Percentiles rank a stretch among this genome's conserved stretches.
Evolutionary conservation across 176 grass and related monocot species (phyloP).

Genomic region (Oryza punctata): DNA sequence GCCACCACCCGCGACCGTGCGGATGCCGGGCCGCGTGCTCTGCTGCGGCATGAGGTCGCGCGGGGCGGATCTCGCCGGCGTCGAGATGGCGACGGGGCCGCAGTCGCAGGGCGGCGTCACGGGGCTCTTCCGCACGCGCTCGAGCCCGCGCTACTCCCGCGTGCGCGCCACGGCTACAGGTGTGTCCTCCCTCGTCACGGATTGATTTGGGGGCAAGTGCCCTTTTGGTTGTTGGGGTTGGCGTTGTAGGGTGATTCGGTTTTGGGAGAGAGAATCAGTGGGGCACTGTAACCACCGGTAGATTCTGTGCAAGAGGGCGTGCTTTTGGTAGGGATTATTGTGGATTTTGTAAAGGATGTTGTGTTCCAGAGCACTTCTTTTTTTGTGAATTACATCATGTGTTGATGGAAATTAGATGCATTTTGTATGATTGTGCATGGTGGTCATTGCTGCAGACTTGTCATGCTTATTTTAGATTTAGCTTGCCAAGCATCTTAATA

Average conservation of each 20-base stretch:
- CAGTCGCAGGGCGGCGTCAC: constrained; percentile 22
- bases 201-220: not conserved
- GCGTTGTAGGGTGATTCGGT: not conserved
- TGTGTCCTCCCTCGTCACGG: constrained; percentile 27
- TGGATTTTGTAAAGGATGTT: constrained; percentile 14
- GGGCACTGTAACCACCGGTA: not conserved
- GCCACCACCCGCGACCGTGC: not conserved
- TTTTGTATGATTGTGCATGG: not conserved
- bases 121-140: constrained; percentile 46
- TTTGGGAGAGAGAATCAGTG: not conserved
- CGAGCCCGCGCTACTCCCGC: constrained; percentile 48
- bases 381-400: not conserved
- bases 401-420: not conserved
- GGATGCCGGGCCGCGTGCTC: constrained; percentile 47
- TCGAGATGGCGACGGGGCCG: constrained; percentile 47
- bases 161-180: constrained; percentile 50
- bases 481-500: not conserved
- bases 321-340: not conserved
- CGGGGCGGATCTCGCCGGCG: constrained; percentile 40
- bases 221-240: constrained; percentile 7
- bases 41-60: constrained; percentile 53
- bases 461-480: constrained; percentile 23
- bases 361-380: constrained; percentile 4
- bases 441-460: not conserved
- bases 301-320: constrained; percentile 14